Evolutionary conservation across 345 rosid genomes (phyloP), one percentile per base, ranked within the genome.

Genomic region (Nephelium lappaceum): DNA sequence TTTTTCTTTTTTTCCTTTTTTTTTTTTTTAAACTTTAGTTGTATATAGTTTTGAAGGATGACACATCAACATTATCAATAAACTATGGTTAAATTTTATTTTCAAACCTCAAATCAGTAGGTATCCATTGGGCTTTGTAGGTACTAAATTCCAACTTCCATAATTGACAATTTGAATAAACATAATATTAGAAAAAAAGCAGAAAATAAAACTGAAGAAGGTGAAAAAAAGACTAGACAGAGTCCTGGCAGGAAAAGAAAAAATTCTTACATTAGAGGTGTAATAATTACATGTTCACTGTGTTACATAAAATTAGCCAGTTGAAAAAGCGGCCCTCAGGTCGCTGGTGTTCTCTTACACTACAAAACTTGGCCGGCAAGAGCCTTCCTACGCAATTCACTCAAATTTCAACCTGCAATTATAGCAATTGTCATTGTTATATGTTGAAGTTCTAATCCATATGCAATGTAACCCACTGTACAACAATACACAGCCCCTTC

Each of bases 211-310:
- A 21, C 23, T 21, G n/a, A 19, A 6, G 9, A 41, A 38, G 43
- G 23, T 61, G 15, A 15, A 61, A 15, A 61, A 21, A 38, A n/a
- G 31, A 25, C 31, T 23, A 39, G 38, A 5, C 19, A 63, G 39
- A 21, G 53, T 7, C 21, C 38, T 14, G 67, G n/a, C 10, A 51
- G 73, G 31, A 36, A 53, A 47, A 49, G 62, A 66, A 39, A 64
- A 64, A 9, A 45, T 24, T 16, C 10, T 47, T 64, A 64, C 62
- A 12, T 75, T n/a, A 69, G 49, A 23, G 74, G 43, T 77, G 75
- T 83, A 69, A 84, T 84, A 86, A 86, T 86, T 86, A 86, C 90
- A 88, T 61, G 79, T 81, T 86, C 82, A 88, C 74, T 78, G 73
- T 71, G 86, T 60, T 69, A 77, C 24, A 72, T 51, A 41, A 63